Evolutionary conservation across 2,329 filamentous ascomycete species (phyloP), one percentile per base, ranked within the genome.

Genomic region (Colletotrichum tabaci): DNA sequence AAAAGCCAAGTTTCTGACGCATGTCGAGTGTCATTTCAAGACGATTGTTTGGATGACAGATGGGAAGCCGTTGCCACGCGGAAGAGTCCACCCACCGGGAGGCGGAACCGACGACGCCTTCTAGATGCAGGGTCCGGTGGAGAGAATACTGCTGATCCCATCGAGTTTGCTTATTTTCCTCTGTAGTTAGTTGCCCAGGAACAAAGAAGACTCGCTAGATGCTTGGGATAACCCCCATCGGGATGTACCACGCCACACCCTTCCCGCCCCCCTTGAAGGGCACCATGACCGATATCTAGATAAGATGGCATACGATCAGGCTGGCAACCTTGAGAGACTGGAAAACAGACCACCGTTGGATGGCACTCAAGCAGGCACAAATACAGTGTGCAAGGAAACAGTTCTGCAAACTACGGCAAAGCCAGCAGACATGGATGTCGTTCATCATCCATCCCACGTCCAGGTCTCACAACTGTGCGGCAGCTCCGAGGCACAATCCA

Each of bases 381-480:
- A 30, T 9, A 30, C 30, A 3, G 30, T 6, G 30, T 5, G 30
- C 30, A 30, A 30, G 30, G 30, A 30, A 21, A 12, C 18, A 2
- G 46, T 49, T 47, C 5, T n/a, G n/a, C 16, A 49, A 49, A 21
- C 44, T n/a, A 15, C 7, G 6, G 46, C 46, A 47, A 21, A 5
- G 3, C 46, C n/a, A 8, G 46, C n/a, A 16, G n/a, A 8, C 18
- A 49, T 50, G 21, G 3, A 15, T 2, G 23, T 50, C 18, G 21
- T 56, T 18, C 15, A 9, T 21, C n/a, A 16, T 26, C 35, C 49
- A 47, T 53, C 58, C 52, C 26, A 58, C 58, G 46, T 53, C 57
- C 63, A 63, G 12, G 58, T 71, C 65, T 68, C 16, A 23, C 40
- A 18, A 63, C 56, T 42, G 26, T 15, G 42, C 46, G 40, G 26